These are phyloP conservation scores for Metroxylon sagu DNA, from an alignment of 176 grass and related monocot species.

Conservation along the genomic window DNA sequence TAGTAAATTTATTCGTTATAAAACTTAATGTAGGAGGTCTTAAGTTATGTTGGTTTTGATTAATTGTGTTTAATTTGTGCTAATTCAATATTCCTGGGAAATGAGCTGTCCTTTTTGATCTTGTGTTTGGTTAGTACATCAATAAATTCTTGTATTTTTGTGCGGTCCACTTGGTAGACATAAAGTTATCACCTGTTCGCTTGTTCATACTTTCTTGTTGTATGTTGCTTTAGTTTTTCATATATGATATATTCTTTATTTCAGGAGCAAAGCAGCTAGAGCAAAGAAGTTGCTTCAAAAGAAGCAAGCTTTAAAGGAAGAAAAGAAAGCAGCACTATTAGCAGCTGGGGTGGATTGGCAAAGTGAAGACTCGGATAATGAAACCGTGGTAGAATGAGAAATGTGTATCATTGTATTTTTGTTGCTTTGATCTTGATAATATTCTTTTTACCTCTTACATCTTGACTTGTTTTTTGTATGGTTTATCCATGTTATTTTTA, in stretches of 20 bases:
- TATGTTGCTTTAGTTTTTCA: too few relatives aligned
- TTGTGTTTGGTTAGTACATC: not conserved
- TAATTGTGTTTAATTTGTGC: too few relatives aligned
- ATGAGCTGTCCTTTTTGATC: not conserved
- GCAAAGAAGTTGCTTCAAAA: conserved; percentile 76
- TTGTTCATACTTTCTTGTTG: too few relatives aligned
- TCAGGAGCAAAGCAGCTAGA: conserved; percentile 63
- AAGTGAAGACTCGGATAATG: conserved; percentile 41
- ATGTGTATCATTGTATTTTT: not conserved
- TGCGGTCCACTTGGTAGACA: too few relatives aligned
- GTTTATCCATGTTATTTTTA: conserved; percentile 2
- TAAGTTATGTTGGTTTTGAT: too few relatives aligned
- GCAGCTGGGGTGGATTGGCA: conserved; percentile 45
- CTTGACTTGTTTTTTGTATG: not conserved
- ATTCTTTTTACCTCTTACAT: not conserved
- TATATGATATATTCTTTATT: not conserved
- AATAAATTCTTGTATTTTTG: too few relatives aligned
- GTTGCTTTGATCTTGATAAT: not conserved
- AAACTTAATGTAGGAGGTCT: too few relatives aligned
- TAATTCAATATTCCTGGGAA: too few relatives aligned
- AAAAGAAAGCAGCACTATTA: conserved; percentile 33
- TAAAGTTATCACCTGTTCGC: too few relatives aligned
- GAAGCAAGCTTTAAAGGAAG: conserved; percentile 52
- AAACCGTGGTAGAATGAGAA: conserved; percentile 16
- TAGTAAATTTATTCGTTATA: too few relatives aligned